Percentiles rank a stretch among this genome's conserved stretches.
Evolutionary conservation across 129 eudicot species (phyloP).

Genomic region (Flaveria sonorensis): DNA sequence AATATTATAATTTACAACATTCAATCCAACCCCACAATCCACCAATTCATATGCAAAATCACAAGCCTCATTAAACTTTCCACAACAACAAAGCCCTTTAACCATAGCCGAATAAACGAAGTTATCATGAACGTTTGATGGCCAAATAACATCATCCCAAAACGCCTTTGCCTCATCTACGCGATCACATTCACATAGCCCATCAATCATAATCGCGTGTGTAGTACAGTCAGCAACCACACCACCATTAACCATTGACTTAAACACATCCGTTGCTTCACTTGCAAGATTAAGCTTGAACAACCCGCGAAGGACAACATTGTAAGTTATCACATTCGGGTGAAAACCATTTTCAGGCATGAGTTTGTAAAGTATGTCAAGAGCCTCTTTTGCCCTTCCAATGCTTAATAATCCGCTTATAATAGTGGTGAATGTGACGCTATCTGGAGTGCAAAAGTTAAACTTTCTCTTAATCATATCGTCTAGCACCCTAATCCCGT

Average conservation of each 20-base stretch:
- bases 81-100: slow-evolving; percentile 77
- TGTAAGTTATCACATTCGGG: slow-evolving; percentile 77
- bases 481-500: slow-evolving; percentile 57
- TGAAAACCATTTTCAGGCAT: slow-evolving; percentile 69
- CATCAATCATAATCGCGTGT: slow-evolving; percentile 62
- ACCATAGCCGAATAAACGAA: slow-evolving; percentile 79
- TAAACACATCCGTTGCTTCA: slow-evolving; percentile 66
- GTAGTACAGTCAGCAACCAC: slow-evolving; percentile 68
- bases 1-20: slow-evolving; percentile 72
- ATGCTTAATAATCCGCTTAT: slow-evolving; percentile 58
- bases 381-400: slow-evolving; percentile 64
- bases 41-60: slow-evolving; percentile 78
- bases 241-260: slow-evolving; percentile 45
- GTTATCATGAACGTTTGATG: slow-evolving; percentile 72
- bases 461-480: slow-evolving; percentile 83
- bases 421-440: slow-evolving; percentile 68
- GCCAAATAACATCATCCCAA: slow-evolving; percentile 85
- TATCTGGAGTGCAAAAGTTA: slow-evolving; percentile 74
- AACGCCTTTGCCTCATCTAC: slow-evolving; percentile 78
- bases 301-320: slow-evolving; percentile 74
- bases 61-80: slow-evolving; percentile 71
- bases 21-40: slow-evolving; percentile 68
- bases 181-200: slow-evolving; percentile 51
- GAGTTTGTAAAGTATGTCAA: slow-evolving; percentile 48
- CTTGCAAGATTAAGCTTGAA: slow-evolving; percentile 46